Conservation (phyloP, 352 stramenopile species). For the Sclerospora graminicola region DNA sequence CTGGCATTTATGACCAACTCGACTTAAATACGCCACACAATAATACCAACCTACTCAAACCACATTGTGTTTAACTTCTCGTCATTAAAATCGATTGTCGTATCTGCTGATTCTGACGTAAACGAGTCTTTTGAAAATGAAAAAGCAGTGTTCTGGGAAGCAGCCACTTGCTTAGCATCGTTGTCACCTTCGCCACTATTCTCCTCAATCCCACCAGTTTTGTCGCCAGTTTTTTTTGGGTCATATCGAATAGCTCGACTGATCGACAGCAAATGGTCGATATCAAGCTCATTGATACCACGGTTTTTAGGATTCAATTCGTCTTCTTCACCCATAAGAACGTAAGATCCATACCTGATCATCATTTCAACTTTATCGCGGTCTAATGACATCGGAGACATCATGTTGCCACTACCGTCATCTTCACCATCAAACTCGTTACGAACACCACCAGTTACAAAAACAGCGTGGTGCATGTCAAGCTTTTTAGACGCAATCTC, state of each 20-base stretch:
- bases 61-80: too few relatives aligned
- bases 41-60: too few relatives aligned
- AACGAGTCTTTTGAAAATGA: slow-evolving; percentile 86
- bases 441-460: slow-evolving; percentile 89
- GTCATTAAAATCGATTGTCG: slow-evolving; percentile 85
- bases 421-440: slow-evolving; percentile 93
- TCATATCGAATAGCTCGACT: slow-evolving; percentile 86
- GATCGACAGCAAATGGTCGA: slow-evolving; percentile 72
- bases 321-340: slow-evolving; percentile 94
- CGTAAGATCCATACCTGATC: slow-evolving; percentile 96
- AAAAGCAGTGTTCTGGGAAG: slow-evolving; percentile 48
- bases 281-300: slow-evolving; percentile 85
- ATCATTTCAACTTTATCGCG: slow-evolving; percentile 98
- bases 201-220: slow-evolving; percentile 24
- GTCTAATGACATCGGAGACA: slow-evolving; percentile 88
- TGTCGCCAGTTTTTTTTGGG: slow-evolving; percentile 41
- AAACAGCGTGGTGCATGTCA: slow-evolving; percentile 96
- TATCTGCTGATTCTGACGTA: slow-evolving; percentile 78
- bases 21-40: too few relatives aligned
- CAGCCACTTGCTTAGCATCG: slow-evolving; percentile 24
- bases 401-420: slow-evolving; percentile 87
- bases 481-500: slow-evolving; percentile 98
- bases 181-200: slow-evolving; percentile 31
- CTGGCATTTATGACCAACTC: too few relatives aligned
- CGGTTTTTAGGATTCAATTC: slow-evolving; percentile 85